Conservation (phyloP, 176 grass and related monocot species). For the Alopecurus myosuroides region DNA sequence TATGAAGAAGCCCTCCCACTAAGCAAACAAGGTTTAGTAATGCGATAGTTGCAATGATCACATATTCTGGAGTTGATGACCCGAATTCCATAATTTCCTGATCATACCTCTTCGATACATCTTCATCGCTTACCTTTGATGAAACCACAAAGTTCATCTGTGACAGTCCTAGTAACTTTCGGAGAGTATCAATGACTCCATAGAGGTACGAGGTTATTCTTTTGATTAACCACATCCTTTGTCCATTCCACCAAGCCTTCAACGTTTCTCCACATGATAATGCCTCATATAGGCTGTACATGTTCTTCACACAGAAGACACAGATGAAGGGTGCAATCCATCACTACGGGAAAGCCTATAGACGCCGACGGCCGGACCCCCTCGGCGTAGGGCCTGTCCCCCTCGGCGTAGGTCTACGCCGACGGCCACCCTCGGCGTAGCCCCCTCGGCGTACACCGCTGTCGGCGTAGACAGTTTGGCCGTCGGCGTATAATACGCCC, state of each 20-base stretch:
- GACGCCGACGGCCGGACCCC: too few species aligned
- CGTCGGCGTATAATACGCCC: too few species aligned
- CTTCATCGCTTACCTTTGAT: slow-evolving; percentile 45
- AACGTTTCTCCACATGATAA: slow-evolving; percentile 40
- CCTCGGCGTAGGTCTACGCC: too few species aligned
- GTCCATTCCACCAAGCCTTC: slow-evolving; percentile 71
- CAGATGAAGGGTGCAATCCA: slow-evolving; percentile 65
- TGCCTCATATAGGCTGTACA: slow-evolving; percentile 48
- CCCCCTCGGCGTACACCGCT: too few species aligned
- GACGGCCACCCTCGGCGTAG: too few species aligned
- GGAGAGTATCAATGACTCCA: slow-evolving; percentile 25
- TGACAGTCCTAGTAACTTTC: slow-evolving; percentile 42
- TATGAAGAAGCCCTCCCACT: slow-evolving; percentile 17
- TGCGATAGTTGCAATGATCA: slow-evolving; percentile 50
- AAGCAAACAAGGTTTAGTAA: slow-evolving; percentile 55
- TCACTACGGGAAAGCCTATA: too few species aligned
- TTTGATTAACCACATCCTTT: slow-evolving; percentile 62
- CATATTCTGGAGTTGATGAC: slow-evolving; percentile 37
- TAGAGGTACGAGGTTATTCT: slow-evolving; percentile 68
- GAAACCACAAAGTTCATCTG: slow-evolving; percentile 52
- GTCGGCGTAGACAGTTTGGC: too few species aligned
- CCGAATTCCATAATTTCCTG: slow-evolving; percentile 82
- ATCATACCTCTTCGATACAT: slow-evolving; percentile 56
- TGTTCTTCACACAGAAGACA: slow-evolving; percentile 25
- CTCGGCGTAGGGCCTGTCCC: too few species aligned